Evolutionary conservation across 176 grass and related monocot genomes (phyloP), one percentile per base, ranked within the genome.

Genomic region (Oryza coarctata): DNA sequence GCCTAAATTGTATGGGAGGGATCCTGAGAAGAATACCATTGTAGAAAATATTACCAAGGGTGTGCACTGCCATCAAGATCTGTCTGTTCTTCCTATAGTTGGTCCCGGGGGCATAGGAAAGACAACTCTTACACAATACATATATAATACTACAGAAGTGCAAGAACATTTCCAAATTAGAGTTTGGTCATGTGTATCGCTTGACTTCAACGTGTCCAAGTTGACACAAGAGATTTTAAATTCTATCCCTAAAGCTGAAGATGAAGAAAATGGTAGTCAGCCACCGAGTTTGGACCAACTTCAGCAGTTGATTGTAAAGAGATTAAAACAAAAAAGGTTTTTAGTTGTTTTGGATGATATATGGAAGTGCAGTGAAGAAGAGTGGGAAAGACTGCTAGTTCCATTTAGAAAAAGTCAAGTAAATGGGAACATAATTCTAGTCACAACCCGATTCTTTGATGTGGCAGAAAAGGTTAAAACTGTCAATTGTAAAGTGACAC

Each of bases 71-170:
- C 1, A 38, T 7, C 0, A 41, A 17, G 5, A 62, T 18, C 17
- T 71, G 0, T 9, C 9, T 0, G 71, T 91, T 3, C 14, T 91
- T 60, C 57, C 85, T 12, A 78, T 91, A 31, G 22, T 78, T 77
- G 89, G 89, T 14, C 9, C 50, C 2, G 89, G 89, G 1, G 85
- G 85, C 29, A 68, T 91, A 30, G 85, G 89, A 5, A 91, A 91
- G 31, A 91, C 81, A 14, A 91, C 89, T 39, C 57, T 91, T 18
- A n/a, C 52, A 30, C 76, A 91, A 30, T 12, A 76, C 35, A 47
- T 85, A 63, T 88, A 85, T 45, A 43, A 70, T 28, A 72, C 60
- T 10, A 4, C 49, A 25, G 4, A 40, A 85, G 39, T 87, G 13
- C 1, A 73, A 8, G 7, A 6, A 0, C 38, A 77, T 57, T 91